Evolutionary conservation across 352 stramenopile species (phyloP), one percentile per base, ranked within the genome.

Genomic region (Pelagophyceae sp.): DNA sequence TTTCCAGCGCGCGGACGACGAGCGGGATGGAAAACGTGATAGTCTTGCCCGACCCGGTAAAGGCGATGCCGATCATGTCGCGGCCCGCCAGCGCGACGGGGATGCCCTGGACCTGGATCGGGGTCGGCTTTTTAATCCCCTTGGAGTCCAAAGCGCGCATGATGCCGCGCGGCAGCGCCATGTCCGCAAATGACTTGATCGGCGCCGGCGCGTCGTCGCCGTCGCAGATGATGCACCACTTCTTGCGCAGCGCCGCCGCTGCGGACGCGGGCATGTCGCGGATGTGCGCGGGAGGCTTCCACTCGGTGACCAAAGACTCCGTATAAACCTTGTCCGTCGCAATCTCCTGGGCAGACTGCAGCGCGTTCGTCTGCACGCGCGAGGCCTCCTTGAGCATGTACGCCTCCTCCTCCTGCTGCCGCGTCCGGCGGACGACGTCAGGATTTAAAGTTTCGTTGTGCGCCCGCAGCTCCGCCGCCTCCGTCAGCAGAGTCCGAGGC

Each of bases 21-120:
- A 99, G 83, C 45, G 96, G 96, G 54, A 99, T 82, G 25, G 88
- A 95, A 86, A 99, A 99, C 19, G 94, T 97, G 38, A 99, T 87
- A 0, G 96, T 99, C 84, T 99, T 99, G n/a, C 96, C 96, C 0
- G 87, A 96, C 2, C 96, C 96, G 1, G 96, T 99, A 83, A 99
- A 99, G 15, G 96, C 96, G 80, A 99, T 99, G 70, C 96, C 96
- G 63, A 99, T 97, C 86, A 99, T 95, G 83, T 99, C 95, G 51
- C 95, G 89, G 27, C 94, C 94, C 0, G 93, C 90, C 38, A 99
- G 87, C 69, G 97, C 97, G 40, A 97, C 97, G 31, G 96, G 94
- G 29, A 99, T 89, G 60, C 95, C 96, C 80, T 99, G 96, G 79
- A 98, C 96, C 87, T 99, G 96, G 84, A 99, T 99, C 0, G 96